These are phyloP conservation scores for Globisporangium uncinulatum DNA, from an alignment of 352 stramenopile species.

Conservation along the genomic window DNA sequence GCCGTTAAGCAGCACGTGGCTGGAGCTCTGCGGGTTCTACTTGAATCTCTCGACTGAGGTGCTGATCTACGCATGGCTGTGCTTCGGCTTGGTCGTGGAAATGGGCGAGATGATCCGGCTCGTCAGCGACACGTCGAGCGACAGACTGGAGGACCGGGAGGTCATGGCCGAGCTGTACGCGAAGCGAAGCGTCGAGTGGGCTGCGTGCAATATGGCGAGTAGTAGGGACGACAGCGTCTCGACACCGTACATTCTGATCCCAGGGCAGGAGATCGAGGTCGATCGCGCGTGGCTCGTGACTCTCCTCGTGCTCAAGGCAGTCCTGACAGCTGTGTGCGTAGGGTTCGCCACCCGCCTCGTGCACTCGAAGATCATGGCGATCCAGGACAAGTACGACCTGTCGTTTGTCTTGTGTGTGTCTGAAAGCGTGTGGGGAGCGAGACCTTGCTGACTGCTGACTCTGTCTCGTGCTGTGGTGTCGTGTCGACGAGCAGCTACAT, in stretches of 20 bases:
- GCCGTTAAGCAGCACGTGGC: slow-evolving; percentile 57
- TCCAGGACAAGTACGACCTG: slow-evolving; percentile 54
- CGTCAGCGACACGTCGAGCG: slow-evolving; percentile 18
- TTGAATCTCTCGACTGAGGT: slow-evolving; percentile 38
- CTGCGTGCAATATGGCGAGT: slow-evolving; percentile 11
- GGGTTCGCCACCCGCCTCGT: slow-evolving; percentile 33
- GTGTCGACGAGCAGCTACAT: slow-evolving; percentile 34
- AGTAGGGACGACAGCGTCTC: slow-evolving; percentile 7
- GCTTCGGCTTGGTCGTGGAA: slow-evolving; percentile 51
- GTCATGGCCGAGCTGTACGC: slow-evolving; percentile 32
- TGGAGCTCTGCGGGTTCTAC: slow-evolving; percentile 52
- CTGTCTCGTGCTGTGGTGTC: slow-evolving; percentile 3
- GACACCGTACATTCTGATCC: slow-evolving; percentile 26
- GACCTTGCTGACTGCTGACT: background rate
- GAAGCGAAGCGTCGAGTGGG: slow-evolving; percentile 23
- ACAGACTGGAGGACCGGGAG: slow-evolving; percentile 20
- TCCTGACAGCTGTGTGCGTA: slow-evolving; percentile 25
- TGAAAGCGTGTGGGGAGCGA: no score
- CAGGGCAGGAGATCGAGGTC: slow-evolving; percentile 25
- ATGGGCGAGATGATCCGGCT: slow-evolving; percentile 47
- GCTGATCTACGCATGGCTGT: slow-evolving; percentile 51
- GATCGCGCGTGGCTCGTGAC: slow-evolving; percentile 46
- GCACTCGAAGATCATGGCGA: slow-evolving; percentile 44
- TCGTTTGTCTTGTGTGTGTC: background rate
- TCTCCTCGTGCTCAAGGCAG: slow-evolving; percentile 31